Evolutionary conservation across 306 rosid species (phyloP).

Genomic region (Malus fusca): DNA sequence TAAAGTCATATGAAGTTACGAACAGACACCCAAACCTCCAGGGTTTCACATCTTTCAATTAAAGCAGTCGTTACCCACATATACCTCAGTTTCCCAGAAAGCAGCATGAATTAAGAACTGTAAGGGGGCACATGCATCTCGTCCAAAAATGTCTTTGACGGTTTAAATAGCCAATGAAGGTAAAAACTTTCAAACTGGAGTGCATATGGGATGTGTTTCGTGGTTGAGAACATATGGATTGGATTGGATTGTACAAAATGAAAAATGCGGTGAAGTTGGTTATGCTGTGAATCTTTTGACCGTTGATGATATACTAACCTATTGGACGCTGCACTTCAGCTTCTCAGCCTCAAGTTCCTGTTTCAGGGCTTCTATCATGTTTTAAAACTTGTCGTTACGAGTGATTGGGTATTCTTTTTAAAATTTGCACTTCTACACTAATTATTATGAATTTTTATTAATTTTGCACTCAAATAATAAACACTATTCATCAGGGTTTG

Average conservation of each 20-base stretch:
- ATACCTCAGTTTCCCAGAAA: background rate
- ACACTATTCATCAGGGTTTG: too few species aligned
- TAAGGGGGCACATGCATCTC: background rate
- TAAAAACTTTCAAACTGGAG: background rate
- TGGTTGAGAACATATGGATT: background rate
- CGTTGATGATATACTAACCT: constrained; percentile 15
- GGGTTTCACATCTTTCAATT: background rate
- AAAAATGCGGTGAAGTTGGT: background rate
- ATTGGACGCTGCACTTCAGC: constrained; percentile 35
- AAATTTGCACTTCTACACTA: too few species aligned
- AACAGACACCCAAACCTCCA: background rate
- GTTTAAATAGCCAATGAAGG: constrained; percentile 6
- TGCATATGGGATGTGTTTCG: background rate
- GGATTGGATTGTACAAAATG: background rate
- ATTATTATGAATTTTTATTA: too few species aligned
- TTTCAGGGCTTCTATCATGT: constrained; percentile 31
- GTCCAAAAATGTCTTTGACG: background rate
- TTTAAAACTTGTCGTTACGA: too few species aligned
- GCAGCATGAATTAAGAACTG: background rate
- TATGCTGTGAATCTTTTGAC: background rate
- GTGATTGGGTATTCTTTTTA: too few species aligned
- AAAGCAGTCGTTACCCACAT: background rate
- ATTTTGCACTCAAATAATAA: too few species aligned
- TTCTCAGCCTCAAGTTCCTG: constrained; percentile 47
- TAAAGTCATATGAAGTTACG: background rate